Evolutionary conservation across 441 rosid species (phyloP).

Genomic region (Euphorbia corollata): DNA sequence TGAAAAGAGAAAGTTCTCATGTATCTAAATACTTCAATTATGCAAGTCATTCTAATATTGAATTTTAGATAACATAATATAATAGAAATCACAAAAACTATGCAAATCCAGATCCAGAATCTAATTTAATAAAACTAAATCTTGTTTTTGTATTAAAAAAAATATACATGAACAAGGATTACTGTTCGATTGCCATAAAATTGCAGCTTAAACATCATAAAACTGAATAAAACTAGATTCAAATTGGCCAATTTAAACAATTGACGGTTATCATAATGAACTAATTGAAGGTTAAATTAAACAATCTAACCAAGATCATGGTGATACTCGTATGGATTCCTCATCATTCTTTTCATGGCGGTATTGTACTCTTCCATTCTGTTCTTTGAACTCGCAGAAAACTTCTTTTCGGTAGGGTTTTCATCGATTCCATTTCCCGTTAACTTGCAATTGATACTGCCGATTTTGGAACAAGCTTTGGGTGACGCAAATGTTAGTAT

Average conservation of each 20-base stretch:
- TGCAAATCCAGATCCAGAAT: conserved; percentile 20
- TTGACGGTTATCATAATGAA: too few species aligned
- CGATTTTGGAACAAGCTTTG: conserved; percentile 20
- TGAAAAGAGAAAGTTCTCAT: too few species aligned
- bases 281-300: too few species aligned
- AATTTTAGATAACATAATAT: too few species aligned
- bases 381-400: conserved; percentile 35
- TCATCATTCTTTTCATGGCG: conserved; percentile 86
- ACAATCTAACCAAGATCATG: conserved; percentile 61
- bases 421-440: conserved; percentile 22
- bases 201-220: too few species aligned
- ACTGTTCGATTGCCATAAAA: too few species aligned
- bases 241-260: too few species aligned
- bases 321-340: conserved; percentile 84
- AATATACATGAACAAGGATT: background rate
- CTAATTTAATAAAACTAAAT: background rate
- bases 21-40: too few species aligned
- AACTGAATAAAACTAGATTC: too few species aligned
- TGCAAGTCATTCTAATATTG: too few species aligned
- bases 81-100: conserved; percentile 3
- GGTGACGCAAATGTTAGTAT: conserved; percentile 19
- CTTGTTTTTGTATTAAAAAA: background rate
- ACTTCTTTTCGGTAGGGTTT: conserved; percentile 23
- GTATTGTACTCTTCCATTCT: conserved; percentile 64
- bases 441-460: conserved; percentile 32